phyloP scores from a whole-genome alignment of 106 monocot species.

The Agapanthus africanus region DNA sequence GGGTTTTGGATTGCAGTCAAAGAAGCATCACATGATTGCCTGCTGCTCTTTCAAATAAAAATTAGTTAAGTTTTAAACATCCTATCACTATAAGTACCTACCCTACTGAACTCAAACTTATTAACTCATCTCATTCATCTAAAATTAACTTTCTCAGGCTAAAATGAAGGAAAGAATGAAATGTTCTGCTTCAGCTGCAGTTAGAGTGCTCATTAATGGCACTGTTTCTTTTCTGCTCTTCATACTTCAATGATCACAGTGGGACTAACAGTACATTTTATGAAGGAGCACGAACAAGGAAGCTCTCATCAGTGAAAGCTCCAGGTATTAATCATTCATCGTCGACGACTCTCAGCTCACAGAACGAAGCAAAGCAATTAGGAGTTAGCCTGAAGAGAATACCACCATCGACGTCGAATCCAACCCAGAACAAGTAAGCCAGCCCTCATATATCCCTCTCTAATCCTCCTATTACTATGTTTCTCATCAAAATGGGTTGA shows the following conservation, averaged over 20 bases:
- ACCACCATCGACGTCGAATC: not conserved
- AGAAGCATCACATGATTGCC: not conserved
- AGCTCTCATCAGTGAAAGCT: not conserved
- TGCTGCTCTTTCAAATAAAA: not conserved
- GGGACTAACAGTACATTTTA: not conserved
- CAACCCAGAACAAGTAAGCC: constrained; percentile 1
- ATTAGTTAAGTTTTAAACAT: constrained; percentile 4
- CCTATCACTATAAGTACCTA: not conserved
- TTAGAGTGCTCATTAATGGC: not conserved
- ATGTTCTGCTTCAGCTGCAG: not conserved
- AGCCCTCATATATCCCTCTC: not conserved
- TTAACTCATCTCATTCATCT: not conserved
- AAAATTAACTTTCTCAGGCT: not conserved
- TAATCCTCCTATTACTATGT: not conserved
- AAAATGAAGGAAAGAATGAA: not conserved
- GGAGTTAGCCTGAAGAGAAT: not conserved
- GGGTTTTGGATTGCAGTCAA: not conserved
- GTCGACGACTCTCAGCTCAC: not conserved
- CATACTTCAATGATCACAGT: not conserved
- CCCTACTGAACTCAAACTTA: not conserved
- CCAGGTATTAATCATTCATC: too few species aligned
- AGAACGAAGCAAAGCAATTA: not conserved
- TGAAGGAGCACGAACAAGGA: not conserved
- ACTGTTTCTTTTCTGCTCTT: constrained; percentile 1
- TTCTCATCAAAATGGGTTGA: not conserved